Conservation (phyloP, 2,329 filamentous ascomycete species). For the Microdochium trichocladiopsis region DNA sequence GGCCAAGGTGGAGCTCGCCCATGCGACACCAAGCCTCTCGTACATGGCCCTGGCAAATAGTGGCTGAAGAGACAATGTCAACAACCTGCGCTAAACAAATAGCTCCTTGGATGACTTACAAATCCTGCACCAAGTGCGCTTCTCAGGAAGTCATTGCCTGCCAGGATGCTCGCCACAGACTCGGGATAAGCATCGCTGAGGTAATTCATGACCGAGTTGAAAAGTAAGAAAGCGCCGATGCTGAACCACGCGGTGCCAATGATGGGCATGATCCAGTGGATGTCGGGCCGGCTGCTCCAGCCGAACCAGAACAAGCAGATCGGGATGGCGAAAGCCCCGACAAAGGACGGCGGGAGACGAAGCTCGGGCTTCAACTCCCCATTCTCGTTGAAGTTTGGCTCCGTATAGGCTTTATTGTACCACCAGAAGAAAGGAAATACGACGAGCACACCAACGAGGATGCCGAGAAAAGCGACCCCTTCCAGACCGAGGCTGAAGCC, state of each 20-base stretch:
- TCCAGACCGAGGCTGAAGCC: constrained; percentile 38
- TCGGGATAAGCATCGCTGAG: constrained; percentile 12
- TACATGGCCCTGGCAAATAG: constrained; percentile 13
- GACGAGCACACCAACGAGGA: constrained; percentile 38
- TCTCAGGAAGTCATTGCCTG: constrained; percentile 13
- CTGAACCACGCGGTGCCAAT: constrained; percentile 41
- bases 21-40: constrained; percentile 10
- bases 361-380: constrained; percentile 58
- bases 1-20: constrained; percentile 12
- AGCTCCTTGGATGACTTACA: constrained; percentile 7
- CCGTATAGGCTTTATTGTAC: constrained; percentile 58
- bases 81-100: too few species aligned
- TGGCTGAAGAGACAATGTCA: too few species aligned
- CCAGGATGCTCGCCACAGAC: constrained; percentile 13
- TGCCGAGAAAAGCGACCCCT: constrained; percentile 40
- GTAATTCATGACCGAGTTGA: constrained; percentile 16
- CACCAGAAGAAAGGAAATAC: constrained; percentile 49
- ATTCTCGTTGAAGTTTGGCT: constrained; percentile 51
- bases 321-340: constrained; percentile 50
- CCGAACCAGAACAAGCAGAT: constrained; percentile 50
- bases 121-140: constrained; percentile 13
- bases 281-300: constrained; percentile 41
- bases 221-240: constrained; percentile 13
- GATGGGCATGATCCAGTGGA: constrained; percentile 50
- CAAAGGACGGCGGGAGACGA: constrained; percentile 51